phyloP scores from a whole-genome alignment of 2,329 filamentous ascomycete genomes.

The Cladosporium sp. region DNA sequence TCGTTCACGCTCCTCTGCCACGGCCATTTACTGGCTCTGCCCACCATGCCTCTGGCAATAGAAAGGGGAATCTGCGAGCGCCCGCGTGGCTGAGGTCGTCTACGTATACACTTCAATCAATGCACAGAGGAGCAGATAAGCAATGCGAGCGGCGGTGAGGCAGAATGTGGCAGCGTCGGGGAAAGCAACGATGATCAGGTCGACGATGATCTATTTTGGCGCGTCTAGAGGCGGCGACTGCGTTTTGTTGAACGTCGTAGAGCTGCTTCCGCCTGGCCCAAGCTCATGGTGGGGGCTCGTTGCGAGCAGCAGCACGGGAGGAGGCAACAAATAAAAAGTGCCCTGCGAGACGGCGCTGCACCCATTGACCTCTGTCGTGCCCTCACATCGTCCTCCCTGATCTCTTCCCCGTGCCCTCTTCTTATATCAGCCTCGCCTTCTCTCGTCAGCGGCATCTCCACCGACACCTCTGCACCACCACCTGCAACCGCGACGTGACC shows the following conservation, averaged over 20 bases:
- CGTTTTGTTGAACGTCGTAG: neutral
- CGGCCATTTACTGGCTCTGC: neutral
- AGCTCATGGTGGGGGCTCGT: conserved; percentile 5
- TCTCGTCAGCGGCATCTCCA: neutral
- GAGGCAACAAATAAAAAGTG: conserved; percentile 3
- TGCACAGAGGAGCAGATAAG: too few relatives aligned
- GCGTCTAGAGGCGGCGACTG: conserved; percentile 9
- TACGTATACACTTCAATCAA: neutral
- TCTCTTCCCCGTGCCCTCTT: neutral
- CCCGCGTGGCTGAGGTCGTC: too few relatives aligned
- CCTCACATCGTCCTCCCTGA: neutral
- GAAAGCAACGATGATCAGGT: too few relatives aligned
- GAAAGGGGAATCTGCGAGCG: neutral
- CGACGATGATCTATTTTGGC: neutral
- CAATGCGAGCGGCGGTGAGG: too few relatives aligned
- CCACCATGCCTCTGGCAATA: neutral
- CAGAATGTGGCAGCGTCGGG: too few relatives aligned
- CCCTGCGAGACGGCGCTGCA: neutral
- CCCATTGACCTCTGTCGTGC: neutral
- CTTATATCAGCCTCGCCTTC: neutral
- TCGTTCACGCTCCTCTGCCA: neutral
- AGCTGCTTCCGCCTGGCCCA: neutral
- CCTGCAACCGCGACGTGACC: conserved; percentile 3
- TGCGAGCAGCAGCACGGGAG: neutral
- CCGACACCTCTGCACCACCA: neutral